phyloP scores from a whole-genome alignment of 1,284 basidiomycete genomes.

The Porogramme epimiltina region DNA sequence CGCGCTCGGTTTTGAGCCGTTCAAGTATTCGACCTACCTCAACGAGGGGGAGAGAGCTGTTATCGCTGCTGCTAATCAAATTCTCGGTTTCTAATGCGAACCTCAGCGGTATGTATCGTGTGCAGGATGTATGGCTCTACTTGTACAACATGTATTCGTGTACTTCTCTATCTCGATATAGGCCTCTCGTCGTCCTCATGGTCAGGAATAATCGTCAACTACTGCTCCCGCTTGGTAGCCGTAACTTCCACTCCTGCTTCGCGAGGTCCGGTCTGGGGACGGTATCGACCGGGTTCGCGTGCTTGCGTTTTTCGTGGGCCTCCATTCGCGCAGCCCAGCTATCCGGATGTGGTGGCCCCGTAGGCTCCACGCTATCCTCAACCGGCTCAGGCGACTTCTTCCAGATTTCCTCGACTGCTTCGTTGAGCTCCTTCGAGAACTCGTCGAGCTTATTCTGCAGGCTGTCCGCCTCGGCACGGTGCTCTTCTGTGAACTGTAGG shows the following conservation, averaged over 20 bases:
- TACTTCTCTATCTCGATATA: constrained; percentile 1
- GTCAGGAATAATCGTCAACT: too few species aligned
- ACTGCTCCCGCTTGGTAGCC: too few species aligned
- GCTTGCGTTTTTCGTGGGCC: constrained; percentile 52
- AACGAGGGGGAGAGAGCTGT: constrained; percentile 22
- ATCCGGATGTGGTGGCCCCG: constrained; percentile 39
- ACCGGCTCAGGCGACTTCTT: constrained; percentile 31
- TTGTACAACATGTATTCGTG: constrained; percentile 10
- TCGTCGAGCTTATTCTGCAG: constrained; percentile 55
- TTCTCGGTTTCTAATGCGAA: constrained; percentile 17
- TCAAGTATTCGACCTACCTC: constrained; percentile 22
- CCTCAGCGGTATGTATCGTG: neutral
- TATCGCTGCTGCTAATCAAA: constrained; percentile 27
- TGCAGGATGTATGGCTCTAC: neutral
- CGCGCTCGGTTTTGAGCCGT: constrained; percentile 38
- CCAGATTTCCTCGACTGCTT: constrained; percentile 67
- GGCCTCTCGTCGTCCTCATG: neutral
- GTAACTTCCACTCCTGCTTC: constrained; percentile 51
- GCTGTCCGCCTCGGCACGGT: constrained; percentile 54
- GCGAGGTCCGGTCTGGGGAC: constrained; percentile 58
- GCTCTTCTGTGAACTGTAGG: constrained; percentile 60
- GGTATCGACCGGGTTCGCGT: constrained; percentile 55
- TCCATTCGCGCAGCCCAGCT: constrained; percentile 66
- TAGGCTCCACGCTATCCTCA: neutral
- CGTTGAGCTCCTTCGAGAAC: constrained; percentile 54